phyloP scores from a whole-genome alignment of 2,329 filamentous ascomycete genomes.

The Aspergillus costaricaensis region DNA sequence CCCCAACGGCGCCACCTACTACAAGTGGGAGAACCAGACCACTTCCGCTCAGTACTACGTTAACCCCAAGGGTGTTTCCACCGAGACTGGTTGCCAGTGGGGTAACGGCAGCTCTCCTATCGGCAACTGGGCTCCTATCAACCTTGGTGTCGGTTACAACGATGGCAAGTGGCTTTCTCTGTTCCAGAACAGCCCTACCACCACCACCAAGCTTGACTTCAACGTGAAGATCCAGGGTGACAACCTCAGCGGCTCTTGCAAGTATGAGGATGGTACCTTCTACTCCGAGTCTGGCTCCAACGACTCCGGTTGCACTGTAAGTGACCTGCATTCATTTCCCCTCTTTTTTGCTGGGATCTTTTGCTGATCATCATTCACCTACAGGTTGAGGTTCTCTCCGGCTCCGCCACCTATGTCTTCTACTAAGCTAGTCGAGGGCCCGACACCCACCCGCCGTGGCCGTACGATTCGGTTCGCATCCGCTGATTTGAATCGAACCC shows the following conservation, averaged over 20 bases:
- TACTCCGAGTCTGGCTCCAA: constrained; percentile 52
- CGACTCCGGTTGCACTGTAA: constrained; percentile 76
- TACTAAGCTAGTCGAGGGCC: constrained; percentile 28
- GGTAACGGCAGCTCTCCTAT: constrained; percentile 57
- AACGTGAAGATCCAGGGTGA: constrained; percentile 76
- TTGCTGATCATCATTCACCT: not conserved
- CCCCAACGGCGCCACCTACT: constrained; percentile 72
- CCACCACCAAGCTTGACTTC: constrained; percentile 69
- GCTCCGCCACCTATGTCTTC: constrained; percentile 54
- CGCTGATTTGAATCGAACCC: constrained; percentile 3
- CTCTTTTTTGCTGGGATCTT: not conserved
- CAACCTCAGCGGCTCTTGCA: constrained; percentile 61
- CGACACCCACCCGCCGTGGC: constrained; percentile 11
- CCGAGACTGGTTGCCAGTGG: constrained; percentile 77
- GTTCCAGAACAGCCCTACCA: constrained; percentile 81
- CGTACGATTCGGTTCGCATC: not conserved
- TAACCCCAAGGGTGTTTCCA: constrained; percentile 73
- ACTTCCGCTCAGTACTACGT: constrained; percentile 97
- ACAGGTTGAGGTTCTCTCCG: constrained; percentile 53
- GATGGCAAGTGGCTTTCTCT: constrained; percentile 78
- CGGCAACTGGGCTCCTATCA: constrained; percentile 86
- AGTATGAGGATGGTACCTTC: constrained; percentile 66
- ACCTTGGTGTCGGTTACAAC: constrained; percentile 77
- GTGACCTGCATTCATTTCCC: constrained; percentile 32
- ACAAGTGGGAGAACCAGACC: constrained; percentile 69